Evolutionary conservation across 805 yeast species (phyloP), one percentile per base, ranked within the genome.

Genomic region (Yamadazyma ubonensis): DNA sequence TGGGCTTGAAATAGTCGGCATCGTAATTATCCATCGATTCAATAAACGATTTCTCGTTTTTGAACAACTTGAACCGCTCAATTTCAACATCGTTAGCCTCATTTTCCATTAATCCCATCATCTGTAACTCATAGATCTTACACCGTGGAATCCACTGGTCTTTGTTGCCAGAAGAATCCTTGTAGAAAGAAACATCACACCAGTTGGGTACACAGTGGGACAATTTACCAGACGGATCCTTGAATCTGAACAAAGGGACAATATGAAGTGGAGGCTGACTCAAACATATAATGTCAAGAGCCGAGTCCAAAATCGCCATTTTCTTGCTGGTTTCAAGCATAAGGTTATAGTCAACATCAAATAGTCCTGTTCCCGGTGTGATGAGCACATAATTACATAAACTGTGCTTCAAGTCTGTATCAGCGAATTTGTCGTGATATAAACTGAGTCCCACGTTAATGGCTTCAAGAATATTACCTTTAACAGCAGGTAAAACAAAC

Each of bases 61-160:
- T 54, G 35, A 45, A 59, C 45, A 52, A 52, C 9, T 67, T 71
- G 36, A 89, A 62, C 36, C 82, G 73, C 12, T 80, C 81, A 8
- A 90, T 75, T 6, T 80, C 76, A 6, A 84, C 76, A 9, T 83
- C 78, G 48, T 81, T 79, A 42, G 81, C 68, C 53, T 93, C 96
- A 51, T 86, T 87, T 53, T 91, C 98, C 83, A 91, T 88, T 6
- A 93, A 76, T 0, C 98, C 98, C 95, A 91, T 91, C 97, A 93
- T 93, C 58, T 93, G 98, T 14, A 93, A 63, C 53, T 91, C 98
- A 59, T 93, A 91, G 36, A 93, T 90, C 52, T 87, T 88, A 60
- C 97, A 89, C 25, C 93, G 70, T 0, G 99, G 97, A n/a, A 83
- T 75, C 97, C 98, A 91, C 49, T 78, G 84, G 22, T 69, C 68